These are phyloP conservation scores for Ophiostoma sp. DNA, from an alignment of 2,329 filamentous ascomycete genomes.

Conservation along the genomic window DNA sequence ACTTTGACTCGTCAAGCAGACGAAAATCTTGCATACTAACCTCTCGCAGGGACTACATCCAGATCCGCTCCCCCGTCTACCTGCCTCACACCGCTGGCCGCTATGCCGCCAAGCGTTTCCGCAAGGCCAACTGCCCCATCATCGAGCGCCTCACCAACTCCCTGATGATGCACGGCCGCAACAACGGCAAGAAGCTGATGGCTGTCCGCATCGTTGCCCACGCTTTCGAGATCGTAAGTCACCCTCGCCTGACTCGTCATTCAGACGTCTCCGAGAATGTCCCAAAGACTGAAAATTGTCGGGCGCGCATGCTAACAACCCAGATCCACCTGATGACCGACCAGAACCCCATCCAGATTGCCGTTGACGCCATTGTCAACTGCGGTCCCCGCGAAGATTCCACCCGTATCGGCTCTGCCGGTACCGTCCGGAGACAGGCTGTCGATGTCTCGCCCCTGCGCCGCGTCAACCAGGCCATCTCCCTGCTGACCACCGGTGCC, in stretches of 20 bases:
- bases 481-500: constrained; percentile 97
- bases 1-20: background rate
- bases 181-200: constrained; percentile 99
- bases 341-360: constrained; percentile 99
- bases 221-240: constrained; percentile 91
- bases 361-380: constrained; percentile 99
- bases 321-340: constrained; percentile 99
- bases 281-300: background rate
- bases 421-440: constrained; percentile 99
- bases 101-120: constrained; percentile 99
- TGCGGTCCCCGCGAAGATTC: constrained; percentile 99
- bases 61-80: constrained; percentile 98
- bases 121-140: constrained; percentile 99
- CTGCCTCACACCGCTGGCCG: constrained; percentile 97
- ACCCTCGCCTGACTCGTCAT: too few relatives aligned
- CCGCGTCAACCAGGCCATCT: constrained; percentile 99
- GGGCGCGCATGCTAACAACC: background rate
- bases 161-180: constrained; percentile 99
- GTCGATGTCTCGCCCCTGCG: constrained; percentile 99
- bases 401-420: constrained; percentile 98
- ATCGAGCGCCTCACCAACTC: constrained; percentile 99
- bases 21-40: background rate
- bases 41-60: constrained; percentile 85
- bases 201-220: constrained; percentile 98
- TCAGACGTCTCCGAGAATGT: background rate